A percentile compares a stretch with the other conserved stretches of the same genome.
Conservation (phyloP, 495 filamentous ascomycete species). For the Hypoxylon crocopeplum region DNA sequence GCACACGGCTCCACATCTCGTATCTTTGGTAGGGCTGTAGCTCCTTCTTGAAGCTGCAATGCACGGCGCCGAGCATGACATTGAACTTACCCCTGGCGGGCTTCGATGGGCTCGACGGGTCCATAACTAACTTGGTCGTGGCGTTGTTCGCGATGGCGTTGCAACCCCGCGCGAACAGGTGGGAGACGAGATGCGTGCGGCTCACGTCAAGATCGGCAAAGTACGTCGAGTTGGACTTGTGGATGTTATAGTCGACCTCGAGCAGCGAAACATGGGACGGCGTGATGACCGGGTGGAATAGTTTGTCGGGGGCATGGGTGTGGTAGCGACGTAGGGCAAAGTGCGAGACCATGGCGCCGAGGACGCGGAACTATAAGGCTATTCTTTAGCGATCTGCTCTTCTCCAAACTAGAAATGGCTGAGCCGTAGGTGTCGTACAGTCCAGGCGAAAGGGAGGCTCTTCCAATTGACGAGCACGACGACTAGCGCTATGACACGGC, state of each 20-base stretch:
- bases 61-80: constrained; percentile 73
- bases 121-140: constrained; percentile 49
- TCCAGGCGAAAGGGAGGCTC: constrained; percentile 77
- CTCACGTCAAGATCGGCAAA: constrained; percentile 80
- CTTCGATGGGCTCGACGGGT: constrained; percentile 43
- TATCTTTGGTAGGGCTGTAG: constrained; percentile 71
- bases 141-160: constrained; percentile 47
- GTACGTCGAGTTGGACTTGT: constrained; percentile 87
- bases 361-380: constrained; percentile 63
- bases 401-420: not conserved
- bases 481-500: constrained; percentile 56
- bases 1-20: constrained; percentile 74
- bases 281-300: constrained; percentile 72
- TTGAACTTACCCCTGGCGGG: constrained; percentile 49
- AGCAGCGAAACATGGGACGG: constrained; percentile 63
- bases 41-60: constrained; percentile 71
- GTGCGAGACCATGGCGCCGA: constrained; percentile 67
- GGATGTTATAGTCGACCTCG: constrained; percentile 83
- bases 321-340: constrained; percentile 44
- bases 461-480: constrained; percentile 70
- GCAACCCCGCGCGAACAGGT: constrained; percentile 60
- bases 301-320: constrained; percentile 53
- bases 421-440: constrained; percentile 55
- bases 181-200: constrained; percentile 65
- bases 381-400: constrained; percentile 1